These are phyloP conservation scores for Ocimum tenuiflorum DNA, from an alignment of 257 asterid genomes.

Conservation along the genomic window DNA sequence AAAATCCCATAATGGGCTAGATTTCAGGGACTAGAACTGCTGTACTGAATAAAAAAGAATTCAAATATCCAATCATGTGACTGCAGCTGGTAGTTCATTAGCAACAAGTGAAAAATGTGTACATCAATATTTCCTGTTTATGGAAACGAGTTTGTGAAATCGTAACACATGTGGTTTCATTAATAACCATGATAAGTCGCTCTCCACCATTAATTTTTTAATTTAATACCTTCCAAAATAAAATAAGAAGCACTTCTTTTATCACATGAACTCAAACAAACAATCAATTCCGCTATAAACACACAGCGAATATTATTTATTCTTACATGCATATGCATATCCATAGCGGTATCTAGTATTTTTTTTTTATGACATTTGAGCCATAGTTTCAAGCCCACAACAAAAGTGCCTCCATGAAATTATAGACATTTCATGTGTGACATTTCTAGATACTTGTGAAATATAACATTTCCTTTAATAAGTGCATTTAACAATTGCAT, in stretches of 20 bases:
- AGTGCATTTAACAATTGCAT: too few relatives aligned
- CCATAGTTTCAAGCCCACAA: too few relatives aligned
- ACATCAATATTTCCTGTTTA: not conserved
- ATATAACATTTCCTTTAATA: too few relatives aligned
- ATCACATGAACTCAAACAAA: not conserved
- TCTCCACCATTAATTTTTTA: not conserved
- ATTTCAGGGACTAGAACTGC: too few relatives aligned
- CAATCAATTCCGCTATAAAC: not conserved
- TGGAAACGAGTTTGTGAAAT: not conserved
- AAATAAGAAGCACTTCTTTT: not conserved
- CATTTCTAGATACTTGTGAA: too few relatives aligned
- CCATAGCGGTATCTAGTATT: too few relatives aligned
- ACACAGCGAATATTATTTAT: too few relatives aligned
- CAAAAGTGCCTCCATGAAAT: too few relatives aligned
- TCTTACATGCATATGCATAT: too few relatives aligned
- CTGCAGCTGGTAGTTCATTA: not conserved
- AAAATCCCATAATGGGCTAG: too few relatives aligned
- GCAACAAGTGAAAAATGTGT: not conserved
- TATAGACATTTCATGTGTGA: too few relatives aligned
- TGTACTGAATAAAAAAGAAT: not conserved
- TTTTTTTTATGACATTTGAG: too few relatives aligned
- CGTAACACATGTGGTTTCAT: slow-evolving; percentile 3
- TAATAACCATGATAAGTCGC: slow-evolving; percentile 10
- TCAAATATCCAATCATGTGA: not conserved
- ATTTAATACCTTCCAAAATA: not conserved